Evolutionary conservation across 2,329 filamentous ascomycete genomes (phyloP).

Genomic region (Colletotrichum ledebouriae): DNA sequence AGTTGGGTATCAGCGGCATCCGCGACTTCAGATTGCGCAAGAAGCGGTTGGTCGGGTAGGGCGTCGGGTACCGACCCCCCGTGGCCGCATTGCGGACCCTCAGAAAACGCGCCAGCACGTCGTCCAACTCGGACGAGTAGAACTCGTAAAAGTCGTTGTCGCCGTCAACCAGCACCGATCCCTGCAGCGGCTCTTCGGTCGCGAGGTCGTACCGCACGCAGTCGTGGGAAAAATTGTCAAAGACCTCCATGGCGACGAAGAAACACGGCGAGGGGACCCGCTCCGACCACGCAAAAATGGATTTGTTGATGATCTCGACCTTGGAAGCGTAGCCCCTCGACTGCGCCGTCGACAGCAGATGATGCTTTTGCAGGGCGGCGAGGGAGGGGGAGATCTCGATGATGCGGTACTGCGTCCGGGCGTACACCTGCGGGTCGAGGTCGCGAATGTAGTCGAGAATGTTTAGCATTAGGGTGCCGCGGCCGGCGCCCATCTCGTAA

Average conservation of each 20-base stretch:
- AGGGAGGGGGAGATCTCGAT: constrained; percentile 93
- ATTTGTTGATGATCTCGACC: constrained; percentile 94
- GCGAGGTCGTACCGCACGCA: constrained; percentile 88
- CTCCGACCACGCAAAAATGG: constrained; percentile 92
- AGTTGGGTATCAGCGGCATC: constrained; percentile 79
- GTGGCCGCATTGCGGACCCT: constrained; percentile 85
- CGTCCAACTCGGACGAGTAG: constrained; percentile 85
- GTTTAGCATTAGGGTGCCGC: constrained; percentile 98
- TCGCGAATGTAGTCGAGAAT: constrained; percentile 96
- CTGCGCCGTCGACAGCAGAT: constrained; percentile 75
- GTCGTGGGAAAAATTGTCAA: constrained; percentile 98
- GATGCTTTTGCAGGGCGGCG: constrained; percentile 80
- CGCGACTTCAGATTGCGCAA: constrained; percentile 73
- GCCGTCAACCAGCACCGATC: constrained; percentile 86
- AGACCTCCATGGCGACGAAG: constrained; percentile 97
- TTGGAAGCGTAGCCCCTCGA: constrained; percentile 83
- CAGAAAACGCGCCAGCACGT: constrained; percentile 84
- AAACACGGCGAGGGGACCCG: constrained; percentile 95
- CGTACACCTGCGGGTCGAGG: constrained; percentile 90
- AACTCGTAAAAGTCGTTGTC: constrained; percentile 96
- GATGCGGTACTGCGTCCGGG: constrained; percentile 91
- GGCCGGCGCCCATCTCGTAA: constrained; percentile 98
- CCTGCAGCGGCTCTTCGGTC: constrained; percentile 88
- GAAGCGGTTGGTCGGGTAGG: constrained; percentile 67
- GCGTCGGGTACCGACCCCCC: constrained; percentile 71